Conservation (phyloP, 768 basidiomycete species). For the Leccinum subgranulosum region DNA sequence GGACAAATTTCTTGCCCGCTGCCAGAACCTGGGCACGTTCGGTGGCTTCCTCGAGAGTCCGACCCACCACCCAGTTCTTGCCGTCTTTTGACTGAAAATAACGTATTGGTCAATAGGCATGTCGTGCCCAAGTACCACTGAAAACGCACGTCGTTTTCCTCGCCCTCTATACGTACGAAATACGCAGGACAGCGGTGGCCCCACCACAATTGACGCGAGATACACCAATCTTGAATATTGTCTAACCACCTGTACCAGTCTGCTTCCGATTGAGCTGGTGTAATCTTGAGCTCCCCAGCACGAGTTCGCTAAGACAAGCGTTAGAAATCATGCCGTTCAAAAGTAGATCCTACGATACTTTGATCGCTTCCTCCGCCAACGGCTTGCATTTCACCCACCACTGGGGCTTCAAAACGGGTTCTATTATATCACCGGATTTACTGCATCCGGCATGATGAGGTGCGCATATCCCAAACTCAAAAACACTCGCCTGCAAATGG, state of each 20-base stretch:
- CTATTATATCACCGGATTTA: conserved; percentile 96
- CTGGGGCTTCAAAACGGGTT: conserved; percentile 93
- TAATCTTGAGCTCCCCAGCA: conserved; percentile 81
- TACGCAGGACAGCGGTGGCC: conserved; percentile 96
- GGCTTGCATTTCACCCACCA: conserved; percentile 98
- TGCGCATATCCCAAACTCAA: background rate
- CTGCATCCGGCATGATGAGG: conserved; percentile 36
- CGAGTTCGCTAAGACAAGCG: conserved; percentile 62
- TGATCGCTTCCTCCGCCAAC: conserved; percentile 85
- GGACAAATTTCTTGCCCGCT: conserved; percentile 59
- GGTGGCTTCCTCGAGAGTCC: conserved; percentile 72
- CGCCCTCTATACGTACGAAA: conserved; percentile 81
- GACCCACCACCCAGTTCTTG: conserved; percentile 89
- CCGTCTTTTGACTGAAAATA: conserved; percentile 55
- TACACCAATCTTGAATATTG: conserved; percentile 97
- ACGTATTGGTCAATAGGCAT: background rate
- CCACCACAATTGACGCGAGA: conserved; percentile 99
- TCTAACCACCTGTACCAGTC: conserved; percentile 98
- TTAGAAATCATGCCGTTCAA: background rate
- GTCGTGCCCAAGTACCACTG: background rate
- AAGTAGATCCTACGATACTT: conserved; percentile 43
- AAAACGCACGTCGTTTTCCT: conserved; percentile 56
- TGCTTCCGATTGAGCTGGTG: conserved; percentile 80
- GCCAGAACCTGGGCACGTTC: conserved; percentile 71
- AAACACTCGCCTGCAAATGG: conserved; percentile 70